Percentiles rank a stretch among this genome's conserved stretches.
Evolutionary conservation across 371 early-diverging fungal genomes (phyloP).

Genomic region (Actinomortierella wolfii): DNA sequence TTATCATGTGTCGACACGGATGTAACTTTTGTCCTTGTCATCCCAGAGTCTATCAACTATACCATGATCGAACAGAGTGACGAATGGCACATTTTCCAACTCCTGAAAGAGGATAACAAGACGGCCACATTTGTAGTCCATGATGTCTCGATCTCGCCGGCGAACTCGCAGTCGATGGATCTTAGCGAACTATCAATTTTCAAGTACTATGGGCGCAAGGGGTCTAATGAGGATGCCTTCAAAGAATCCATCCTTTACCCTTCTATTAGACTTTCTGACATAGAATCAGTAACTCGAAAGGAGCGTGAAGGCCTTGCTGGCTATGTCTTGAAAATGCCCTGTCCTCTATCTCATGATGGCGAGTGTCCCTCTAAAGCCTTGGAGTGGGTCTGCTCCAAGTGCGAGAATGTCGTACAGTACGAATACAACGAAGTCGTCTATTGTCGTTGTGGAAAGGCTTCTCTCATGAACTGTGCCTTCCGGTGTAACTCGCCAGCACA

Average conservation of each 20-base stretch:
- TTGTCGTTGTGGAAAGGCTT: slow-evolving; percentile 22
- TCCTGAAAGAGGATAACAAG: slow-evolving; percentile 20
- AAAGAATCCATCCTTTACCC: slow-evolving; percentile 21
- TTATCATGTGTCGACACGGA: slow-evolving; percentile 6
- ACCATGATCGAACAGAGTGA: slow-evolving; percentile 15
- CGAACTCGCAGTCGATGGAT: slow-evolving; percentile 7
- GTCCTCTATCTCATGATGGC: slow-evolving; percentile 19
- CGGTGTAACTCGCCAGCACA: slow-evolving; percentile 15
- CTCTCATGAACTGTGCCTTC: slow-evolving; percentile 12
- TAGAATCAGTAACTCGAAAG: slow-evolving; percentile 5
- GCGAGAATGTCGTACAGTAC: slow-evolving; percentile 19
- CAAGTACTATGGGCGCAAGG: slow-evolving; percentile 14
- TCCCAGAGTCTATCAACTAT: slow-evolving; percentile 20
- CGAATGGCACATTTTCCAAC: slow-evolving; percentile 12
- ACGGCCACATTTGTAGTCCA: slow-evolving; percentile 13
- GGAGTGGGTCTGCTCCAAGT: slow-evolving; percentile 18
- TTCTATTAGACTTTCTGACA: slow-evolving; percentile 12
- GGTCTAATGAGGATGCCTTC: slow-evolving; percentile 10
- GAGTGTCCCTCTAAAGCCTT: slow-evolving; percentile 12
- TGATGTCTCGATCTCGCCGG: slow-evolving; percentile 16
- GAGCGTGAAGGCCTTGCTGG: slow-evolving; percentile 13
- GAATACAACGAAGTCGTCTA: slow-evolving; percentile 18
- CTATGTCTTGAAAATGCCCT: slow-evolving; percentile 16
- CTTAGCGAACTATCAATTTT: slow-evolving; percentile 13
- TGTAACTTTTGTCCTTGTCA: slow-evolving; percentile 13